Base-by-base conservation (phyloP, 805 yeast species). In the Huiozyma sinensis region DNA sequence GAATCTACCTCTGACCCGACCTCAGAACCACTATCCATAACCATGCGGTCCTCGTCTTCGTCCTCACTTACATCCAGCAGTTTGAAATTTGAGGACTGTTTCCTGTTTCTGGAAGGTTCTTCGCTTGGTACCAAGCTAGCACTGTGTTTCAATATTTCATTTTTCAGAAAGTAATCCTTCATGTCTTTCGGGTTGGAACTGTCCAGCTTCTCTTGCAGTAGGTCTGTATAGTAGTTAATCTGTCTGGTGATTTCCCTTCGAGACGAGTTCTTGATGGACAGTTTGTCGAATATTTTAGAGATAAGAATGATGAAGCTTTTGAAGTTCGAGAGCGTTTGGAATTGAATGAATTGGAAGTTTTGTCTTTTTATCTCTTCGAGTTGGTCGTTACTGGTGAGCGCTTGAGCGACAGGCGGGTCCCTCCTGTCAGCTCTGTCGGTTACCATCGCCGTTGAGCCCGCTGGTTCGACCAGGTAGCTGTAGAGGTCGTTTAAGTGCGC, bases 261-360 rank as follows among this genome's bases (percentile, higher is more conserved):
- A 12, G 60, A 57, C 7, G 59, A 48, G 33, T 51, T 52, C 37
- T 57, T 59, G 40, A 61, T 53, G 13, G 61, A 56, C 27, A 60
- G 40, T 38, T 50, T 55, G 17, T 56, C 52, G 35, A 61, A 60
- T 9, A 60, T 52, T 24, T 52, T 55, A n/a, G 56, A 43, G n/a
- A 61, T 44, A 6, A 53, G 47, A 6, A 46, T 40, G 6, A 59
- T 39, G 9, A 61, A 44, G 11, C 51, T 45, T 31, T 60, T 56
- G 30, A 58, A 56, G 42, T 56, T 58, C 2, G 58, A 46, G 5
- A 53, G 35, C 5, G 63, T 57, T 44, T 60, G 63, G 41, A 48
- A 55, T 41, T 56, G 60, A 28, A 58, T 52, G 37, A 54, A 49
- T 40, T 55, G 54, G 33, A 53, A 50, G 17, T 54, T 46, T 36